A percentile compares a stretch with the other conserved stretches of the same genome.
phyloP scores from a whole-genome alignment of 129 eudicot genomes.

The Glebionis coronaria region DNA sequence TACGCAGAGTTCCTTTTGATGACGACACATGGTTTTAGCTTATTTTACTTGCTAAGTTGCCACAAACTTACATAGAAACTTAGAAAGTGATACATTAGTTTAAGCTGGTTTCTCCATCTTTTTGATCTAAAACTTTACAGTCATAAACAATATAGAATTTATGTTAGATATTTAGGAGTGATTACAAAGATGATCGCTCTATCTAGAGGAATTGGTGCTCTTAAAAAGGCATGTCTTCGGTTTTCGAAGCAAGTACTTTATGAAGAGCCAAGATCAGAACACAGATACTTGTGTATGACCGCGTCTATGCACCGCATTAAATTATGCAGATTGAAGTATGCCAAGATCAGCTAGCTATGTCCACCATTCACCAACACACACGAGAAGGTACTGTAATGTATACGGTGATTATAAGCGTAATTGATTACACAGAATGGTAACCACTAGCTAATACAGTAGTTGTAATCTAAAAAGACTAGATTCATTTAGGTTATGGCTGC shows the following conservation, averaged over 20 bases:
- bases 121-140: neutral
- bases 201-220: neutral
- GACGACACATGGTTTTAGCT: neutral
- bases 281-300: neutral
- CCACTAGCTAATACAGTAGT: no score
- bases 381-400: no score
- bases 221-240: neutral
- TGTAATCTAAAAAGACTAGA: no score
- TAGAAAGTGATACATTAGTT: neutral
- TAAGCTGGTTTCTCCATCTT: neutral
- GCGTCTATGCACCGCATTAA: neutral
- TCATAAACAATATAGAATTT: neutral
- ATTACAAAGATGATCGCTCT: neutral
- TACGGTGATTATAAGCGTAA: no score
- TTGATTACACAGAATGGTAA: no score
- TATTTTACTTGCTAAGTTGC: neutral
- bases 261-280: slow-evolving; percentile 5
- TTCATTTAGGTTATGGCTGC: no score
- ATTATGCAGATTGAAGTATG: slow-evolving; percentile 1
- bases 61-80: neutral
- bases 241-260: neutral
- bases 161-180: neutral
- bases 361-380: no score
- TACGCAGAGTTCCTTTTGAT: neutral
- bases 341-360: no score